phyloP scores from a whole-genome alignment of 306 rosid species.

The Cotoneaster glaucophyllus region DNA sequence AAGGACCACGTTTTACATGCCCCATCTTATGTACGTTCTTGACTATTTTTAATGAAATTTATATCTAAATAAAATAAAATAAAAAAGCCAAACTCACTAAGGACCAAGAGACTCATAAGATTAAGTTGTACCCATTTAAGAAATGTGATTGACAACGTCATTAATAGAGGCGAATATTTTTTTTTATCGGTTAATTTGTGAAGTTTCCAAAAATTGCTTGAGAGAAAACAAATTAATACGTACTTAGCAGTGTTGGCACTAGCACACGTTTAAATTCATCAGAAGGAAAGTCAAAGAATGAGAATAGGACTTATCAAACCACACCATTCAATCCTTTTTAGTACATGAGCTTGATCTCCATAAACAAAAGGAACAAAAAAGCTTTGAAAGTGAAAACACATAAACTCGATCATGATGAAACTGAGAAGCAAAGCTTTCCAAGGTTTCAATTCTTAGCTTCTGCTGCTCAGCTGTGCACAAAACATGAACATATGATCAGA shows the following conservation, averaged over 20 bases:
- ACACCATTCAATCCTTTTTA: slow-evolving; percentile 13
- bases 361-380: background rate
- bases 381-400: slow-evolving; percentile 7
- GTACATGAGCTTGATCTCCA: slow-evolving; percentile 11
- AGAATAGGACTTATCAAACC: slow-evolving; percentile 30
- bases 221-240: background rate
- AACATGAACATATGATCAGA: background rate
- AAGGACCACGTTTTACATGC: background rate
- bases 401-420: background rate
- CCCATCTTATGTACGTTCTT: background rate
- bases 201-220: too few relatives aligned
- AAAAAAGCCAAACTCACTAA: background rate
- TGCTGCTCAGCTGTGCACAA: slow-evolving; percentile 3
- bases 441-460: background rate
- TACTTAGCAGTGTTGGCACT: background rate
- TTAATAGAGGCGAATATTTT: too few relatives aligned
- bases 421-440: background rate
- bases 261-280: background rate
- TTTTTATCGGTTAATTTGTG: background rate
- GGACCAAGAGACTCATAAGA: background rate
- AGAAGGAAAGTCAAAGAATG: slow-evolving; percentile 24
- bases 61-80: background rate
- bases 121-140: background rate
- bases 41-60: background rate
- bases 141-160: too few relatives aligned